Base-by-base conservation (phyloP, 306 rosid genomes). In the Vigna trinervia region DNA sequence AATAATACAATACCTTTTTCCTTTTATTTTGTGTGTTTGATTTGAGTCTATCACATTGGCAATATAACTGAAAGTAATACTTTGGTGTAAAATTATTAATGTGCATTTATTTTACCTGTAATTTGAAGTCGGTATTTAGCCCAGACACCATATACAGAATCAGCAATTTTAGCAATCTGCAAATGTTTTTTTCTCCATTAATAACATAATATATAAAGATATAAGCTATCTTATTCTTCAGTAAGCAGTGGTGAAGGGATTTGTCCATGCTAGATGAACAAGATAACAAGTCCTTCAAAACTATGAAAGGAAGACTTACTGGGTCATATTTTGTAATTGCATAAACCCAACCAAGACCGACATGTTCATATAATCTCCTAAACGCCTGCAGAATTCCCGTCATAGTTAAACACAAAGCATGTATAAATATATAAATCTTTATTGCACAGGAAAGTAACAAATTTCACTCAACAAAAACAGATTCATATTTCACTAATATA, bases 321-420 rank as follows among this genome's bases (percentile, higher is more conserved):
- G 98, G 97, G 81, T 89, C 88, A 58, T 85, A 92, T 87, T 92
- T 90, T 57, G 97, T 92, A 39, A 92, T 72, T 54, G 97, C 96
- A 83, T 92, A 95, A 65, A 95, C 88, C 98, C 94, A 95, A 76
- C 97, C 98, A 45, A 95, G 98, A 71, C 90, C 97, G 69, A 90
- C 91, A 60, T 87, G 79, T 80, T 95, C 97, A 73, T 95, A 95
- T 50, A 92, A 83, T 83, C 84, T 90, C 82, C 97, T 82, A 73
- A 95, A 95, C 39, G 96, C 97, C 97, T 92, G 90, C 78, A 79
- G 50, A 71, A 54, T 67, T 56, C 56, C 19, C 63, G 41, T 34
- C 68, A 71, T 22, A 60, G 45, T 72, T 48, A 65, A 51, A 61
- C 46, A 54, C 64, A 13, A 20, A 20, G 64, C 52, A 50, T 50